Evolutionary conservation across 2,329 filamentous ascomycete genomes (phyloP), one percentile per base, ranked within the genome.

Genomic region (Coniochaeta prunicola): DNA sequence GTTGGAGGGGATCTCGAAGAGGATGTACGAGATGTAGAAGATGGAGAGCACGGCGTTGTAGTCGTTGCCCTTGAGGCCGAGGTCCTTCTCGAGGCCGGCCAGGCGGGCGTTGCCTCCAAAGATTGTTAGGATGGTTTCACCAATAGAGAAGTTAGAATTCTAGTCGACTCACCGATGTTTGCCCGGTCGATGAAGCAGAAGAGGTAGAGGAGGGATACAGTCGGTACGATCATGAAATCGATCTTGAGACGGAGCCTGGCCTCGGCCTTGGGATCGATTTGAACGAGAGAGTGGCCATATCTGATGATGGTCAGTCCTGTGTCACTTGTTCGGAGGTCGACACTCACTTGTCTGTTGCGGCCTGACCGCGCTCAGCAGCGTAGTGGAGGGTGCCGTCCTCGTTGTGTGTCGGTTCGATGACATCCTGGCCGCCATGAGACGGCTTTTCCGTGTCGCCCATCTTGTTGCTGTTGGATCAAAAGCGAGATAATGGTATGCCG

Each of bases 141-240:
- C n/a, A n/a, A n/a, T n/a, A 30, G 8, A 30, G 45, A 30, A 28
- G 45, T 21, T 21, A 12, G 6, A 26, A 12, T 3, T 21, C 10
- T 26, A 6, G 42, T 21, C 9, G 12, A 61, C 72, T 63, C 71
- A 85, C 85, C 86, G 57, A 90, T 86, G 65, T 89, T 89, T 13
- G 86, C 81, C 33, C 86, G 78, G 67, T 89, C 86, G 60, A 89
- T 88, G 71, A 88, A 89, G 72, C 85, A 88, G 67, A 89, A 88
- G 0, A 89, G 74, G 64, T 89, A 89, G 19, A 89, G 74, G 2
- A 88, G 59, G 0, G 84, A 75, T 0, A 88, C 82, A 0, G 84
- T 86, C 0, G 86, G 86, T 0, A 88, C 75, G 57, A 88, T 78
- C 65, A 77, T 82, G 4, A 82, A 65, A 64, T 89, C 86, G 53